Evolutionary conservation across 1,284 basidiomycete species (phyloP).

Genomic region (Boletus smithii): DNA sequence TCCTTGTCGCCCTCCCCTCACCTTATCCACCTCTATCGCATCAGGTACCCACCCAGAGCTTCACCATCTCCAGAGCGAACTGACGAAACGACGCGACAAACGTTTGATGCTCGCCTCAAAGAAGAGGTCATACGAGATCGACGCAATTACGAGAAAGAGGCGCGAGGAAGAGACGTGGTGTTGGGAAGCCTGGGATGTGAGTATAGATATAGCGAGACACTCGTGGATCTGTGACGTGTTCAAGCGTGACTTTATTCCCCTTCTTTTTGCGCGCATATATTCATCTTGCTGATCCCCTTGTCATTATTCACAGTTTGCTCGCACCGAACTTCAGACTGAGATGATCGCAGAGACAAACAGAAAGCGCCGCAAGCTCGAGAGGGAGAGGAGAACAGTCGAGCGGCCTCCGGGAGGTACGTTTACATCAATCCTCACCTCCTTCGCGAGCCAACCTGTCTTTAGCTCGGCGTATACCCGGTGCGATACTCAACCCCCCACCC

Average conservation of each 20-base stretch:
- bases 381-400: slow-evolving; percentile 73
- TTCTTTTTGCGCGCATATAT: slow-evolving; percentile 7
- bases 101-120: slow-evolving; percentile 69
- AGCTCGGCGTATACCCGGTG: slow-evolving; percentile 51
- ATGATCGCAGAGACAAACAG: slow-evolving; percentile 83
- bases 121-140: slow-evolving; percentile 62
- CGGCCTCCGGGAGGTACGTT: slow-evolving; percentile 64
- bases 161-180: slow-evolving; percentile 60
- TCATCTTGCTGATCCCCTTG: slow-evolving; percentile 7
- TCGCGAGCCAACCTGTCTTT: slow-evolving; percentile 4
- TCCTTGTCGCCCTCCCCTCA: neutral
- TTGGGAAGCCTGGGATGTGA: slow-evolving; percentile 78
- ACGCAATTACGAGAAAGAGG: slow-evolving; percentile 53
- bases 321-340: slow-evolving; percentile 73
- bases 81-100: slow-evolving; percentile 69
- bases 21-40: neutral
- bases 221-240: slow-evolving; percentile 1
- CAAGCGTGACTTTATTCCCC: slow-evolving; percentile 5
- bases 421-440: neutral
- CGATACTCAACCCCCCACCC: slow-evolving; percentile 40
- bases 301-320: slow-evolving; percentile 44
- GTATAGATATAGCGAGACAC: slow-evolving; percentile 12
- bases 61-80: slow-evolving; percentile 70
- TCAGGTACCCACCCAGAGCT: slow-evolving; percentile 81
- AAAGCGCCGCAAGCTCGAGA: slow-evolving; percentile 75